Evolutionary conservation across 1,284 basidiomycete genomes (phyloP).

Genomic region (Tilletiaria anomala): DNA sequence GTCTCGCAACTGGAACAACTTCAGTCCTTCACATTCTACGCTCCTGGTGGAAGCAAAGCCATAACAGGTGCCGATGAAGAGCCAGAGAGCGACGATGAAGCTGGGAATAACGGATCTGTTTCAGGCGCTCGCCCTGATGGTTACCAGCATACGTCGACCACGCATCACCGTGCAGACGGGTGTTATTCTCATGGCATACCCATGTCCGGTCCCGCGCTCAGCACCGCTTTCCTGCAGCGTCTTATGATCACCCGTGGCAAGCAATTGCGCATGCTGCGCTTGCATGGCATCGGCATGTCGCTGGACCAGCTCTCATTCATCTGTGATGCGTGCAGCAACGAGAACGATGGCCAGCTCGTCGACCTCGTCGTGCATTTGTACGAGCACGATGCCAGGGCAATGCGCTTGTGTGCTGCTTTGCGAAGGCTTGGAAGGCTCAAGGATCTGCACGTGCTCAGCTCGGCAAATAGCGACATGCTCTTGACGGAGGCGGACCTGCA

Average conservation of each 20-base stretch:
- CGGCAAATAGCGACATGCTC: constrained; percentile 10
- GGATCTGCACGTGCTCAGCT: constrained; percentile 20
- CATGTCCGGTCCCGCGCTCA: constrained; percentile 2
- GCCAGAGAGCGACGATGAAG: constrained; percentile 6
- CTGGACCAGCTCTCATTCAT: constrained; percentile 21
- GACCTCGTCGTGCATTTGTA: constrained; percentile 32
- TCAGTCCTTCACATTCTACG: constrained; percentile 20
- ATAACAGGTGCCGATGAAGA: constrained; percentile 7
- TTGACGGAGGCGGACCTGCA: constrained; percentile 13
- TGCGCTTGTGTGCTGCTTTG: constrained; percentile 5
- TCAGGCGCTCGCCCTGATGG: too few species aligned
- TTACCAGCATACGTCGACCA: constrained; percentile 10
- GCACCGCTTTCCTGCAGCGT: constrained; percentile 10
- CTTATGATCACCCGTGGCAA: constrained; percentile 10
- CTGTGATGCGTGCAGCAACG: constrained; percentile 7
- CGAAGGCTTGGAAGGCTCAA: neutral
- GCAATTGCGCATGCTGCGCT: constrained; percentile 15
- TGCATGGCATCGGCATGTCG: constrained; percentile 26
- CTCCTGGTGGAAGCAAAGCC: constrained; percentile 11
- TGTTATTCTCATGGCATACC: too few species aligned
- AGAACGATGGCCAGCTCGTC: constrained; percentile 6
- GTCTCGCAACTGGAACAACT: constrained; percentile 8
- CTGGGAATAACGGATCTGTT: too few species aligned
- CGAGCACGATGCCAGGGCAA: constrained; percentile 14
- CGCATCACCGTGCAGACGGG: too few species aligned